Evolutionary conservation across 345 rosid species (phyloP), one percentile per base, ranked within the genome.

Genomic region (Populus euphratica): DNA sequence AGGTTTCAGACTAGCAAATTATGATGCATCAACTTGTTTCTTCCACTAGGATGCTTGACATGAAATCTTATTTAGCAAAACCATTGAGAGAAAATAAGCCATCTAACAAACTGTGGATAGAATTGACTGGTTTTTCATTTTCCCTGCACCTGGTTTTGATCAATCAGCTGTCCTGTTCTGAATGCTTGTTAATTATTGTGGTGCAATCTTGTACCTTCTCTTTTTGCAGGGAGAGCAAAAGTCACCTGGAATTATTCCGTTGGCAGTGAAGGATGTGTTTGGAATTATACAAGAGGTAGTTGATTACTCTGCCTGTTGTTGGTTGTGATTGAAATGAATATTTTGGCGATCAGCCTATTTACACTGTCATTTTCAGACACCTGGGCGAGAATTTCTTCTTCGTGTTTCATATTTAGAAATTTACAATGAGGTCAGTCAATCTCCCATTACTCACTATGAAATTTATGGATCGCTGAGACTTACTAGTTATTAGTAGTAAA

Each of bases 331-430:
- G 47, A 17, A 65, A 27, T 21, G 16, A 69, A 25, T 77, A 27
- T 29, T 73, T 75, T 33, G 27, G 25, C 20, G n/a, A n/a, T 69
- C 71, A 43, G 81, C 72, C 25, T 52, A 74, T 47, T 68, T 71
- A 31, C 72, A 64, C 69, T 75, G 84, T 83, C 52, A 47, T 47
- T 47, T 86, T 81, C 90, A 93, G 99, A 91, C 97, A 76, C 96
- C 97, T 73, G 89, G 83, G 52, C 84, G 97, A 79, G 99, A 93
- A 86, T 95, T 90, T 84, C 97, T 95, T 82, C 97, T 95, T 75
- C 99, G 97, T 36, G 97, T 95, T 82, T 95, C 98, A n/a, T 95
- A 95, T 83, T 83, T 95, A 75, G 99, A 95, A 83, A 95, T 95
- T 70, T 95, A 95, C 87, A 95, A 95, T 71, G 97, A 93, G 99